Base-by-base conservation (phyloP, 2,329 filamentous ascomycete genomes). In the Xylaria sp. region DNA sequence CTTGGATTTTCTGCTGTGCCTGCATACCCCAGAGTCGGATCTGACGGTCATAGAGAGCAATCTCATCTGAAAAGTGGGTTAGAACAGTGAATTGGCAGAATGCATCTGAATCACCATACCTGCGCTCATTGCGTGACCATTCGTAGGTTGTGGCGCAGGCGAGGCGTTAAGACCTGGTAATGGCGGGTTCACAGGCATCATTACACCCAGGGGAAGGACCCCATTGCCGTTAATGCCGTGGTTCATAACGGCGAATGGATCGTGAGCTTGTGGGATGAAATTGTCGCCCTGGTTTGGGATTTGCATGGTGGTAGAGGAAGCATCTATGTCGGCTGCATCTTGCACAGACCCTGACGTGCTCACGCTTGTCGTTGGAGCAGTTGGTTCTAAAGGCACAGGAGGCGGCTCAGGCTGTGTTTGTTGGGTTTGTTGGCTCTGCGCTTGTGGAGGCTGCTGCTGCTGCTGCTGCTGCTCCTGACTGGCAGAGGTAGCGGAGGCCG, bases 21-120 rank as follows among this genome's bases (percentile, higher is more conserved):
- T 96, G 91, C 78, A 98, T 93, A 52, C 96, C 96, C 96, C 96
- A 99, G 37, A 99, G 90, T 63, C 96, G 92, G 77, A 99, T 98
- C 80, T 99, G 96, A 59, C 96, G 91, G 82, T 99, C 96, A 80
- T 99, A 99, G 6, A 98, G 89, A 15, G 95, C 96, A 77, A 98
- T 97, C 79, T 99, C 96, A 81, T 98, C 96, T 93, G 69, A 25
- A 20, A 12, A 13, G 52, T 34, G 20, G 18, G 54, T 76, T 74
- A 76, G 66, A n/a, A 12, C 39, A 39, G 25, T 25, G 28, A 44
- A 65, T 34, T 41, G 41, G 39, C 25, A 12, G 44, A 68, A 28
- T 51, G 57, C 37, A 51, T 46, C 52, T 67, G 48, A 13, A 32
- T 41, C 44, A 32, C 39, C 71, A 68, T 76, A 82, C 81, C 81